Conservation (phyloP, 768 basidiomycete species). For the Holtermannia corniformis region DNA sequence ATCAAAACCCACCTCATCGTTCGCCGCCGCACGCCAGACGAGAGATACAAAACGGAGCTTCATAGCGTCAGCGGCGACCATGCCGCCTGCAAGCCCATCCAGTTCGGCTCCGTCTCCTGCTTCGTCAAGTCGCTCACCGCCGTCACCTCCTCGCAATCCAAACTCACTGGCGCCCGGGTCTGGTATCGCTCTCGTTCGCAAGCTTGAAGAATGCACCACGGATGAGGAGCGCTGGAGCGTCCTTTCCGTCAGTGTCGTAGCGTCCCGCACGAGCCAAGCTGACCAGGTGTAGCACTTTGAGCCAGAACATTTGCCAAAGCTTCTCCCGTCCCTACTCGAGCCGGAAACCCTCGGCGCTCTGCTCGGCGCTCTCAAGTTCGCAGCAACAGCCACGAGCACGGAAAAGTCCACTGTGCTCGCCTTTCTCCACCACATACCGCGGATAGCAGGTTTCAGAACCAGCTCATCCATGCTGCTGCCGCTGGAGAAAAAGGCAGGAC, state of each 20-base stretch:
- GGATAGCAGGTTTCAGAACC: constrained; percentile 20
- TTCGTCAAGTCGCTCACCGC: background rate
- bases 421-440: constrained; percentile 13
- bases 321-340: constrained; percentile 18
- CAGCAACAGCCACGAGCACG: background rate
- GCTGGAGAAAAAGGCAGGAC: constrained; percentile 8
- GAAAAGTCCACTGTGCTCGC: constrained; percentile 1
- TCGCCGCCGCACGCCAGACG: background rate
- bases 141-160: constrained; percentile 9
- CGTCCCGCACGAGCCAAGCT: background rate
- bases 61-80: background rate
- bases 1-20: background rate
- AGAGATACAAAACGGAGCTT: background rate
- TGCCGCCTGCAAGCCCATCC: too few species aligned
- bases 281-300: constrained; percentile 7
- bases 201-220: constrained; percentile 3
- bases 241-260: background rate
- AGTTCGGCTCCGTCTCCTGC: background rate
- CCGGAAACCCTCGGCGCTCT: constrained; percentile 24
- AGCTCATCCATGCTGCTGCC: constrained; percentile 22
- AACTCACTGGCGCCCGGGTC: constrained; percentile 17
- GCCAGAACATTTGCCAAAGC: constrained; percentile 10
- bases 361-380: constrained; percentile 11
- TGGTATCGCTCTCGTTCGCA: constrained; percentile 17
- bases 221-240: background rate